Base-by-base conservation (phyloP, 2,329 filamentous ascomycete genomes). In the Conoideocrella luteorostrata region DNA sequence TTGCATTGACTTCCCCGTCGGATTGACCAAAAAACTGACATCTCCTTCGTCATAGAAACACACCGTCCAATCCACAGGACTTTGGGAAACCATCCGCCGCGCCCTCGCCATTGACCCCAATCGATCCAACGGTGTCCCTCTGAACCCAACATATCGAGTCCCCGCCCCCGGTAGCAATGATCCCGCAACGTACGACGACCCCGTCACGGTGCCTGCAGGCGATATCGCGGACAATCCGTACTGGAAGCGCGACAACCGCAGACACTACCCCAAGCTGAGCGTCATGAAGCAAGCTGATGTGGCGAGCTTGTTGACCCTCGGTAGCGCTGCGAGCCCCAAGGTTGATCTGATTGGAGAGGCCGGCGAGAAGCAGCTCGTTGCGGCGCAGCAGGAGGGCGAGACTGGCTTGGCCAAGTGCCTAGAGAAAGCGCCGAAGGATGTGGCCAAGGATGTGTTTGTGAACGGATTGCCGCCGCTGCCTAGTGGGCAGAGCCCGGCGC, bases 91-190 rank as follows among this genome's bases (percentile, higher is more conserved):
- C 45, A 71, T 98, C 64, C 89, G 90, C 64, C 80, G 82, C 54
- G 63, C 84, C 56, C 67, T 96, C 54, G 80, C 88, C 54, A 71
- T 98, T 59, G 91, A 95, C 65, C 78, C 89, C 28, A 81, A 87
- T 60, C 90, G 93, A 53, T 96, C 90, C 53, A 89, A 85, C 58
- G 93, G 93, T 66, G 73, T 98, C 17, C 93, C 93, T 37, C 72
- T 98, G 58, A 97, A 97, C 77, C 82, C 89, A 32, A 84, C 90
- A 72, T 96, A 79, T 78, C 90, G 93, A 56, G 84, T 87, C 68
- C 93, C 93, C 47, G 69, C 90, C 0, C 65, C 66, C 32, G 66
- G 72, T 56, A 39, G 62, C 58, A 52, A 64, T 56, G 50, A 70
- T 63, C 56, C 69, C 53, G 26, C 60, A 52, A 43, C 58, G 51